Evolutionary conservation across 495 filamentous ascomycete genomes (phyloP).

Genomic region (Trichocladium uniseriatum): DNA sequence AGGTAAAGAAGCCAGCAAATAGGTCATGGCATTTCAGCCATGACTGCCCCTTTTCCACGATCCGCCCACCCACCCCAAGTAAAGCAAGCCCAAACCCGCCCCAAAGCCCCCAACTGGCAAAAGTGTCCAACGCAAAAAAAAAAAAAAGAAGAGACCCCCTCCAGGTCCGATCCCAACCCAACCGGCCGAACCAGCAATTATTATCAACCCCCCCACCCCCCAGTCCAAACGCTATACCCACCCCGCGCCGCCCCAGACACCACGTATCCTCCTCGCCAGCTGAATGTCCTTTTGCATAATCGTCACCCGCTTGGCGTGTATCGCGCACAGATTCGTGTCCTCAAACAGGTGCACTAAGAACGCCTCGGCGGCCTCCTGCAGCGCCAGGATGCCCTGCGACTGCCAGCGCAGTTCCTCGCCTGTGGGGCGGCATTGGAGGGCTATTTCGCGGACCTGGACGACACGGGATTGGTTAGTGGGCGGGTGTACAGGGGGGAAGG

Average conservation of each 20-base stretch:
- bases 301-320: conserved; percentile 92
- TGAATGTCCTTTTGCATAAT: conserved; percentile 98
- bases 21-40: too few relatives aligned
- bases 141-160: not conserved
- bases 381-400: conserved; percentile 76
- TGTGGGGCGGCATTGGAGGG: conserved; percentile 41
- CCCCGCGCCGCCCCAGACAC: conserved; percentile 44
- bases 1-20: not conserved
- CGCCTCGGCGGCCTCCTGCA: conserved; percentile 88
- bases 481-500: not conserved
- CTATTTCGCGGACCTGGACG: conserved; percentile 78
- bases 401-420: conserved; percentile 74
- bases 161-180: not conserved
- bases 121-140: not conserved
- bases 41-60: not conserved
- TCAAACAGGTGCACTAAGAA: conserved; percentile 93
- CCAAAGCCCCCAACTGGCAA: not conserved
- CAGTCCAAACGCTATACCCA: conserved; percentile 20
- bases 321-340: conserved; percentile 89
- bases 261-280: conserved; percentile 73
- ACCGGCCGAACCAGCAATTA: too few relatives aligned
- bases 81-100: not conserved
- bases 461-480: not conserved
- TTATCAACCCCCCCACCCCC: too few relatives aligned
- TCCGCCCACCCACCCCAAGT: not conserved